phyloP scores from a whole-genome alignment of 345 rosid species.

The Hibiscus trionum region DNA sequence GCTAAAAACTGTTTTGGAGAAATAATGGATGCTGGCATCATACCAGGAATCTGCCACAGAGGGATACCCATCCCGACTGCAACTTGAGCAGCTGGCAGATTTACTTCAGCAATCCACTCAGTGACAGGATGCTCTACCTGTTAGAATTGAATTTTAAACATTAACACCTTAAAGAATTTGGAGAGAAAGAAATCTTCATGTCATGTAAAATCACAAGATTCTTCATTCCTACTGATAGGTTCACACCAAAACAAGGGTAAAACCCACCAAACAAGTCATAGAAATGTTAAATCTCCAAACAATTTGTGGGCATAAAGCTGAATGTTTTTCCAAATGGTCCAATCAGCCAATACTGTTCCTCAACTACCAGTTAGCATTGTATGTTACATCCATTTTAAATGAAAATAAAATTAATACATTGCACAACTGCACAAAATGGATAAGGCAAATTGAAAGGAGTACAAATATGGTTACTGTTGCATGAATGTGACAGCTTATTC shows the following conservation, averaged over 20 bases:
- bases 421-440: conserved; percentile 4
- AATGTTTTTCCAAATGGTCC: conserved; percentile 1
- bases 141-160: conserved; percentile 5
- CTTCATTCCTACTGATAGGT: not conserved
- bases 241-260: not conserved
- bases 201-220: not conserved
- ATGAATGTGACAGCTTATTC: not conserved
- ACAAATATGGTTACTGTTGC: not conserved
- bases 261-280: not conserved
- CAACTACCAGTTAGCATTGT: not conserved
- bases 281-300: not conserved
- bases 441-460: conserved; percentile 4
- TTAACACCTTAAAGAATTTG: not conserved
- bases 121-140: conserved; percentile 99
- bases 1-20: not conserved
- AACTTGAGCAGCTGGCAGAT: conserved; percentile 97
- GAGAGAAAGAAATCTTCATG: too few relatives aligned
- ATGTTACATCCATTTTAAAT: conserved; percentile 5
- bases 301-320: not conserved
- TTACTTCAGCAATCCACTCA: conserved; percentile 99
- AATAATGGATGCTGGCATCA: conserved; percentile 8
- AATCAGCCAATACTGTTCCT: not conserved
- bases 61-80: conserved; percentile 99
- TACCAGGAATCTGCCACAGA: conserved; percentile 96
- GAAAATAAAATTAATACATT: conserved; percentile 1